Base-by-base conservation (phyloP, 1,284 basidiomycete genomes). In the Microbotryum saponariae region DNA sequence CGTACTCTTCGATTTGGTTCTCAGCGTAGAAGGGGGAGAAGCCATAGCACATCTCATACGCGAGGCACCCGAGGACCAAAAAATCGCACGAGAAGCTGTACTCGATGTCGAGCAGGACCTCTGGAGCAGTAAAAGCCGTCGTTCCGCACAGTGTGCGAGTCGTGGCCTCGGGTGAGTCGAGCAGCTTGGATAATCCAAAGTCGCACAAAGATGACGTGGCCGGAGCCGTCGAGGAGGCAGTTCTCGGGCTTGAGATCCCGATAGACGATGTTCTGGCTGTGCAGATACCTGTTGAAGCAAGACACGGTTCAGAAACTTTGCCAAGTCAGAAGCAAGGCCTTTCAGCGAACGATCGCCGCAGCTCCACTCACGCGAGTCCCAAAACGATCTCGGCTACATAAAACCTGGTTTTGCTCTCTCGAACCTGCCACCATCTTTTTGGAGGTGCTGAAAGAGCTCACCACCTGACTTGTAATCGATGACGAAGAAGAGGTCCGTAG, bases 391-490 rank as follows among this genome's bases (percentile, higher is more conserved):
- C 73, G 54, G 72, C 73, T 16, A 73, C 62, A 56, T 74, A 74
- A 59, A 74, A 74, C 12, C 67, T 51, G 1, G 72, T 73, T 44
- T 72, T 60, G 46, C 65, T 66, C 61, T 74, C 73, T 69, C 66
- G 63, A 73, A 72, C 18, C 69, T 42, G 3, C 74, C 70, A 18
- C 74, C 74, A 31, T 74, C 73, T 6, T 71, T n/a, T 59, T 75
- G 74, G 5, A 75, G 60, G 47, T 75, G 73, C 53, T 66, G 69
- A 58, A 75, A 78, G 42, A 78, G 70, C 69, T 78, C 77, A 21
- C 77, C 77, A 25, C 77, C 77, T 14, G 72, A 72, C 66, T 78
- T 78, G 72, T 77, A 77, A 65, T 78, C 77, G 42, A 76, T 77
- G 20, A 77, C 73, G 62, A 78, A 74, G 69, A 76, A 77, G 44